Conservation (phyloP, 2,329 filamentous ascomycete species). For the Hypoxylon sp. region DNA sequence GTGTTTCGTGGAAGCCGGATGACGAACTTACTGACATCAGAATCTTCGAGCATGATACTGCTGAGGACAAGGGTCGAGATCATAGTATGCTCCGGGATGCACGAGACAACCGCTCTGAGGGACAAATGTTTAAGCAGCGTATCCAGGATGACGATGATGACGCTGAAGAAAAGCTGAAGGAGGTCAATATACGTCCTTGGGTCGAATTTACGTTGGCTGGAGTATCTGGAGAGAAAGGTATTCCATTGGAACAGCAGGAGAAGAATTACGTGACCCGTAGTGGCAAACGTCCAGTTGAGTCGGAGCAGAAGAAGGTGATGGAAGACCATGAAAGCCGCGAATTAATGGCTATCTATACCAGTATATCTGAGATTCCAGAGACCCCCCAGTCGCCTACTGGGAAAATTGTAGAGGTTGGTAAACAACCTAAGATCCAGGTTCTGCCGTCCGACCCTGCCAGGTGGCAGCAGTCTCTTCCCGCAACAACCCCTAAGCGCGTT, state of each 20-base stretch:
- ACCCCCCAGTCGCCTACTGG: constrained; percentile 68
- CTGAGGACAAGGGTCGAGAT: constrained; percentile 78
- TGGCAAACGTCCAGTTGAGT: constrained; percentile 66
- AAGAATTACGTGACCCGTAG: constrained; percentile 70
- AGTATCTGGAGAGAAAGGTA: constrained; percentile 55
- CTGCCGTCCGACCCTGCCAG: constrained; percentile 60
- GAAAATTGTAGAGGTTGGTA: constrained; percentile 51
- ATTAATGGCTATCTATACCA: constrained; percentile 73
- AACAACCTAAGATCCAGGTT: constrained; percentile 52
- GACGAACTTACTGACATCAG: constrained; percentile 76
- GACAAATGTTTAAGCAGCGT: constrained; percentile 75
- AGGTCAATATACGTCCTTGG: constrained; percentile 69
- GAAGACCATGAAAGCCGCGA: constrained; percentile 71
- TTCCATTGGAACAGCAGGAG: constrained; percentile 63
- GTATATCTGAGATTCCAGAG: constrained; percentile 68
- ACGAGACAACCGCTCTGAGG: constrained; percentile 79
- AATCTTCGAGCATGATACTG: constrained; percentile 79
- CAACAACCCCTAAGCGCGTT: constrained; percentile 58
- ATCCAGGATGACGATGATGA: constrained; percentile 70
- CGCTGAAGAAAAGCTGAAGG: constrained; percentile 68
- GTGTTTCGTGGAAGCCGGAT: constrained; percentile 80
- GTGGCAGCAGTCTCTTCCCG: constrained; percentile 59
- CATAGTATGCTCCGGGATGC: constrained; percentile 80
- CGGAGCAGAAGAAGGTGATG: constrained; percentile 70
- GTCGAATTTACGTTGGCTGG: constrained; percentile 63